Percentiles rank a stretch among this genome's conserved stretches.
Evolutionary conservation across 176 grass and related monocot genomes (phyloP).

Genomic region (Cocos nucifera): DNA sequence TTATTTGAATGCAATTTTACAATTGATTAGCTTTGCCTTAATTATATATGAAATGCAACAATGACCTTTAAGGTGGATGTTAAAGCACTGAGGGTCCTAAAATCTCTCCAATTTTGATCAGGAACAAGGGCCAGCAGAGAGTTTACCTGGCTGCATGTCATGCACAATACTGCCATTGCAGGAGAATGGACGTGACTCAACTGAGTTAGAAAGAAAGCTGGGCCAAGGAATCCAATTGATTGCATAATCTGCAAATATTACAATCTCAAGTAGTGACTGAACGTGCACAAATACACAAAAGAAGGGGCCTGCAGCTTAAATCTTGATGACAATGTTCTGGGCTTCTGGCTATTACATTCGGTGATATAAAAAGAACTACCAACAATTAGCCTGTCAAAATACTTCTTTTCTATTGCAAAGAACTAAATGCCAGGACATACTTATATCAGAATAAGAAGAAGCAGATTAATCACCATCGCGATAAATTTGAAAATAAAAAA

Average conservation of each 20-base stretch:
- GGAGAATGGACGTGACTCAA: slow-evolving; percentile 83
- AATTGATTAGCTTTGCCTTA: too few species aligned
- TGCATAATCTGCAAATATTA: slow-evolving; percentile 79
- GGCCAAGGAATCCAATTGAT: slow-evolving; percentile 96
- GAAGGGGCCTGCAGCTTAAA: not conserved
- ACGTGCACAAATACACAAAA: not conserved
- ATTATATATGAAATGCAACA: too few species aligned
- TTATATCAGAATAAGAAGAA: too few species aligned
- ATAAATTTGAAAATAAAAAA: too few species aligned
- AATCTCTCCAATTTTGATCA: not conserved
- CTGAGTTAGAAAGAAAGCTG: slow-evolving; percentile 95
- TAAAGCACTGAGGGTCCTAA: too few species aligned
- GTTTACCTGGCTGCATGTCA: slow-evolving; percentile 89
- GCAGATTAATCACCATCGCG: too few species aligned
- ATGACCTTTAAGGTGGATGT: too few species aligned
- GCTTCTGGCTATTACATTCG: not conserved
- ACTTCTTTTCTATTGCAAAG: too few species aligned
- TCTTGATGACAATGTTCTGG: not conserved
- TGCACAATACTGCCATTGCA: slow-evolving; percentile 81
- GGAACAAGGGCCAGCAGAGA: not conserved
- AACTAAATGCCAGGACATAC: too few species aligned
- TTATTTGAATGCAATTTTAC: too few species aligned
- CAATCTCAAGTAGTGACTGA: too few species aligned
- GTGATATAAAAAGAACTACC: not conserved
- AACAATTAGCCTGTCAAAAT: too few species aligned